phyloP scores from a whole-genome alignment of 2,329 filamentous ascomycete genomes.

The Aspergillus candidus region DNA sequence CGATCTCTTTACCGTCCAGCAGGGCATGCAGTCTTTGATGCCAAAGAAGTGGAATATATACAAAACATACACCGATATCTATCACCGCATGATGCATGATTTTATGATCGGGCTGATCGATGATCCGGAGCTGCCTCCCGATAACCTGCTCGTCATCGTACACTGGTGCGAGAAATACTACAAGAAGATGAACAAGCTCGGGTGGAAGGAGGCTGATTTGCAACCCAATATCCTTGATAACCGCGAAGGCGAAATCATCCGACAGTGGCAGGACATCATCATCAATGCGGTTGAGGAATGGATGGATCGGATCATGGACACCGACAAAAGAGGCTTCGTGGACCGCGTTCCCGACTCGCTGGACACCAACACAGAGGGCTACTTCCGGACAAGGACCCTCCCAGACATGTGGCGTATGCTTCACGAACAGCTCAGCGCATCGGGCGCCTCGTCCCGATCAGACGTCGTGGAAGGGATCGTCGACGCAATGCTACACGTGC shows the following conservation, averaged over 20 bases:
- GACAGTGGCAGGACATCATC: constrained; percentile 90
- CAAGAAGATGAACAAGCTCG: constrained; percentile 87
- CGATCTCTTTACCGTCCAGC: constrained; percentile 87
- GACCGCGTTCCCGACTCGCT: constrained; percentile 73
- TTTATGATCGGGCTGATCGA: constrained; percentile 79
- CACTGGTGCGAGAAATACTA: constrained; percentile 97
- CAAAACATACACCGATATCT: constrained; percentile 81
- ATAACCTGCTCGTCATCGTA: constrained; percentile 84
- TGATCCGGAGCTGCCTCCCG: constrained; percentile 74
- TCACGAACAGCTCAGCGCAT: constrained; percentile 81
- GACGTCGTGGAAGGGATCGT: constrained; percentile 94
- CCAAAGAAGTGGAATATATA: constrained; percentile 96
- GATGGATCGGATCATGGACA: constrained; percentile 85
- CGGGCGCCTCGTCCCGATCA: constrained; percentile 73
- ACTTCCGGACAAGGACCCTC: constrained; percentile 84
- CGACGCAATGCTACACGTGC: constrained; percentile 86
- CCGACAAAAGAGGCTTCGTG: constrained; percentile 75
- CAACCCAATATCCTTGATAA: constrained; percentile 83
- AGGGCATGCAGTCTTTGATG: constrained; percentile 86
- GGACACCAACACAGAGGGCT: constrained; percentile 81
- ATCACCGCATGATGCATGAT: constrained; percentile 93
- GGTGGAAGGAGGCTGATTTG: constrained; percentile 69
- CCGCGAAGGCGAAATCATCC: constrained; percentile 80
- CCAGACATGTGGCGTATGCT: constrained; percentile 98
- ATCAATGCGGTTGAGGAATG: constrained; percentile 94